Evolutionary conservation across 2,329 filamentous ascomycete species (phyloP), one percentile per base, ranked within the genome.

Genomic region (Fusarium sp.): DNA sequence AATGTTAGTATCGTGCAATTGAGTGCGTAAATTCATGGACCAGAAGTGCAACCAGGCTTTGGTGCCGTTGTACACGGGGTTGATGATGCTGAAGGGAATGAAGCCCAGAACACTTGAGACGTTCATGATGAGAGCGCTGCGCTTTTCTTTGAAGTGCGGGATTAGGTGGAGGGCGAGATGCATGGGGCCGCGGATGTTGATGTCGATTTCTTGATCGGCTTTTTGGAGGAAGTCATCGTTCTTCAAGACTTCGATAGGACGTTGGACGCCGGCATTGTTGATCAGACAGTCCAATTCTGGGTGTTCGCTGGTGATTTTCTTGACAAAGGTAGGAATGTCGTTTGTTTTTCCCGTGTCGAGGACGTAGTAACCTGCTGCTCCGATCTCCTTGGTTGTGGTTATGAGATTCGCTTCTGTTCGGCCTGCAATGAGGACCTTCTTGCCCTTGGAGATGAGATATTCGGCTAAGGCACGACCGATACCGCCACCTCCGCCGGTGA

Each of bases 21-120:
- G 86, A 2, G 82, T 82, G 7, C 86, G 79, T 25, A 90, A 70
- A 46, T 85, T 86, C 81, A 88, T 83, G 27, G 78, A 84, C 81
- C 83, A 88, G 74, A 84, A 88, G 71, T 88, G 86, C 41, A 87
- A 40, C 84, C 83, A 89, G 0, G 86, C 84, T 71, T 90, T 90
- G 4, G 85, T 88, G 4, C 83, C 87, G 71, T 87, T 87, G 76
- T 89, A 90, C 2, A 88, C 83, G 0, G 86, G 87, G 69, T 87
- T 89, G 67, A 88, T 82, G 60, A 88, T 77, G 4, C 79, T 82
- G 60, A 84, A 83, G 0, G 87, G 87, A 0, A 85, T 76, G 64
- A 83, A 88, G 6, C 83, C 87, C 1, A 89, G 79, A 0, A 86
- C 79, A 9, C 83, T 86, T 1, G 83, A 85, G 2, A 89, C 82